Base-by-base conservation (phyloP, 108 stramenopile genomes). In the Discostella pseudostelligera region DNA sequence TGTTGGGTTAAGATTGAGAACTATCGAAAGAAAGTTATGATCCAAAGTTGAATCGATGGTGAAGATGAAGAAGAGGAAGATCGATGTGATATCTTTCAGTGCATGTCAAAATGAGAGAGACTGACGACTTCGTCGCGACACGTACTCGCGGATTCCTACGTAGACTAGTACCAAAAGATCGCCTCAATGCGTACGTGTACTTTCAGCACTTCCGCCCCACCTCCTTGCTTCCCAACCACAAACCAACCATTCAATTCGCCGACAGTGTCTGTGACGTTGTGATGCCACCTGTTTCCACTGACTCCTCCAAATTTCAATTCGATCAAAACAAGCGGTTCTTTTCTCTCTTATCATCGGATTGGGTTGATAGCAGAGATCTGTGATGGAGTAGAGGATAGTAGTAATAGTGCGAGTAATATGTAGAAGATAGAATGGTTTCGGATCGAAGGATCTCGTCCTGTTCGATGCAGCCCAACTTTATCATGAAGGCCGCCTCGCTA, bases 401-500 rank as follows among this genome's bases (percentile, higher is more conserved):
- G n/a, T n/a, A n/a, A n/a, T n/a, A n/a, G n/a, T n/a, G n/a, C n/a
- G n/a, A n/a, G n/a, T n/a, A n/a, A n/a, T n/a, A n/a, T n/a, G n/a
- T n/a, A n/a, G n/a, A n/a, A n/a, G n/a, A n/a, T n/a, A n/a, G n/a
- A n/a, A n/a, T n/a, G n/a, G n/a, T n/a, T n/a, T n/a, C n/a, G n/a
- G 39, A 40, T 9, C 2, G 43, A 46, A 46, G 17, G 45, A 46
- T 20, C 20, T 49, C 21, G 2, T 21, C 21, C 49, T 21, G 21
- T 21, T 22, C 49, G 46, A 32, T 32, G 32, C 5, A 4, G 32
- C 24, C 0, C 4, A 1, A 12, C 22, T 19, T 26, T 9, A 8
- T 9, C 75, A 82, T 89, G 48, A 87, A 80, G 82, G 75, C 79
- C 54, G 49, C 81, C 64, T 82, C 16, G 32, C 28, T 19, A 56